Conservation (phyloP, 805 yeast species). For the Maudiozyma turicensis region DNA sequence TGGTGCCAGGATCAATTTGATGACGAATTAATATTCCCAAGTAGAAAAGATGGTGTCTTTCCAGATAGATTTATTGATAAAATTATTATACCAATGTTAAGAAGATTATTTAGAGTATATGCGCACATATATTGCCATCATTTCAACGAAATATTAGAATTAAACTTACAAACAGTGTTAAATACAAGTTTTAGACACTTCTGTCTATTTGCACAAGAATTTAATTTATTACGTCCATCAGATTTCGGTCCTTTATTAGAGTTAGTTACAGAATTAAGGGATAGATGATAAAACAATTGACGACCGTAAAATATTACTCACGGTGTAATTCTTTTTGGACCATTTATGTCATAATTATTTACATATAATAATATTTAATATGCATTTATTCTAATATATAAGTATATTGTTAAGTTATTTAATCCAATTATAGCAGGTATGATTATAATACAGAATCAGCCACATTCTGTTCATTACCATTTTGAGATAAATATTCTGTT, state of each 20-base stretch:
- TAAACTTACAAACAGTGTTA: slow-evolving; percentile 84
- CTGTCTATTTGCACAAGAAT: slow-evolving; percentile 78
- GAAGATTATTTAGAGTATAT: slow-evolving; percentile 84
- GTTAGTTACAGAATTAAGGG: slow-evolving; percentile 44
- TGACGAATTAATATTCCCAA: slow-evolving; percentile 83
- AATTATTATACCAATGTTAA: slow-evolving; percentile 76
- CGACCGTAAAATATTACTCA: too few species aligned
- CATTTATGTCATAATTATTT: background rate
- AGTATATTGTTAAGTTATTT: too few species aligned
- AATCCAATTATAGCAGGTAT: too few species aligned
- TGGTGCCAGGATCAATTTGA: slow-evolving; percentile 94
- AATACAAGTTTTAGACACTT: slow-evolving; percentile 94
- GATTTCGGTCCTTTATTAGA: slow-evolving; percentile 92
- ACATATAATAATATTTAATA: background rate
- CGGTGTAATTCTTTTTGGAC: background rate
- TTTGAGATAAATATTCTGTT: slow-evolving; percentile 26
- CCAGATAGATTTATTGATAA: slow-evolving; percentile 67
- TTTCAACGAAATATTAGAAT: slow-evolving; percentile 86
- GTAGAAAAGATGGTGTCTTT: slow-evolving; percentile 84
- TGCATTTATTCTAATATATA: background rate
- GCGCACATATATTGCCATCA: slow-evolving; percentile 98
- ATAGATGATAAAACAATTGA: slow-evolving; percentile 12
- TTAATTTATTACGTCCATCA: slow-evolving; percentile 60
- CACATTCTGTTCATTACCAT: background rate
- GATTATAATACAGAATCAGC: too few species aligned